Evolutionary conservation across 2,329 filamentous ascomycete genomes (phyloP), one percentile per base, ranked within the genome.

Genomic region (Stylonectria norvegica): DNA sequence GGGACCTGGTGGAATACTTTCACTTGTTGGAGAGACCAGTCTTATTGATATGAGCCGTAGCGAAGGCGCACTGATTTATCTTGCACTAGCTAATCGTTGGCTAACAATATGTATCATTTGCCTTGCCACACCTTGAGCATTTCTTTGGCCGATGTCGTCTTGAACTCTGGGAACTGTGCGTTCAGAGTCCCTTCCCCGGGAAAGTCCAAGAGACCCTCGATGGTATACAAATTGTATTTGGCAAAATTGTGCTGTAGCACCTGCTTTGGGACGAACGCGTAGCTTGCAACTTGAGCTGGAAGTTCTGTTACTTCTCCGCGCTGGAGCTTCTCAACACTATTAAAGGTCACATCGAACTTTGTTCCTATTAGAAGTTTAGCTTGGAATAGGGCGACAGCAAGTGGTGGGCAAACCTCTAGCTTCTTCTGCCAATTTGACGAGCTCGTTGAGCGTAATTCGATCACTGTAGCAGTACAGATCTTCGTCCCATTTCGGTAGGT

Each of bases 401-500:
- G 8, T 6, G 28, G 28, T 6, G 9, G 9, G 14, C 8, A 15
- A 6, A 30, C 14, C 8, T 7, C 7, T 30, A 7, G 14, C 28
- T 32, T 63, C 58, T 45, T 72, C 68, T 0, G 64, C 70, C 8
- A 68, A 40, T 10, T 36, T 34, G 11, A 75, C 36, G 5, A 73
- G 48, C 48, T 72, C 59, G 25, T 71, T 70, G 50, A 61, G 70
- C 1, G 67, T 71, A 14, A 67, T 41, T 20, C 60, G 59, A 34
- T 71, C 69, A 0, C 68, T 67, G 47, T 65, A 47, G 32, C 64
- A 40, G n/a, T 42, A 57, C 6, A 60, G 50, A 14, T 59, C 50
- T 20, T 63, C 59, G 4, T 69, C 65, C 73, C 74, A 76, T n/a
- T 59, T 60, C 2, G 63, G 50, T 14, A 69, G 44, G 14, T 65